Conservation (phyloP, 805 yeast genomes). For the Yarrowia sp. region DNA sequence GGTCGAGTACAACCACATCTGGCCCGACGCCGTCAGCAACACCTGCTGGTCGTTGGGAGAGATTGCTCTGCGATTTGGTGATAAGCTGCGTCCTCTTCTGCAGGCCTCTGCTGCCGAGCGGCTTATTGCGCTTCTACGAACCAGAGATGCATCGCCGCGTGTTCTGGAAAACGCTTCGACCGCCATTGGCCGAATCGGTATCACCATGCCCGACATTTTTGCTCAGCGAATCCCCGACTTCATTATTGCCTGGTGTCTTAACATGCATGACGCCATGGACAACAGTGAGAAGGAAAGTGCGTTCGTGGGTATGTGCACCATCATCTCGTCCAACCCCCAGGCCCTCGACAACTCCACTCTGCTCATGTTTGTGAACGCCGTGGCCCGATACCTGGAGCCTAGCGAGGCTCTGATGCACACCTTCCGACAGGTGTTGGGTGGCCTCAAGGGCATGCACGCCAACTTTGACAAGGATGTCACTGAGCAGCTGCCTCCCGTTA, state of each 20-base stretch:
- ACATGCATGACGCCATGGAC: conserved; percentile 63
- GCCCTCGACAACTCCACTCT: conserved; percentile 51
- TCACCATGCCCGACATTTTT: conserved; percentile 55
- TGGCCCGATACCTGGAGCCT: conserved; percentile 40
- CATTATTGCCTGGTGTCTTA: conserved; percentile 65
- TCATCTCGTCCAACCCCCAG: conserved; percentile 62
- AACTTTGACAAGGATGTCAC: conserved; percentile 29
- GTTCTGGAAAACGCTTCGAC: conserved; percentile 86
- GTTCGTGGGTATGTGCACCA: conserved; percentile 75
- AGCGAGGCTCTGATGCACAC: conserved; percentile 22
- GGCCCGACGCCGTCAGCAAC: conserved; percentile 75
- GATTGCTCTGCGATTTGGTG: conserved; percentile 58
- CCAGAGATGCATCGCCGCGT: conserved; percentile 51
- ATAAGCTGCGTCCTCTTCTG: conserved; percentile 46
- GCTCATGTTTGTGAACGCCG: conserved; percentile 54
- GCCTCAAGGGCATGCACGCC: conserved; percentile 30
- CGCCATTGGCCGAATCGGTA: conserved; percentile 81
- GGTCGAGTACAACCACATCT: conserved; percentile 59
- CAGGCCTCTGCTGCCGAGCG: conserved; percentile 59
- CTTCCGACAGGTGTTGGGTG: conserved; percentile 17
- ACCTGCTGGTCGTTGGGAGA: conserved; percentile 95
- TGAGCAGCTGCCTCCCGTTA: conserved; percentile 29
- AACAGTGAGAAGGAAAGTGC: conserved; percentile 87
- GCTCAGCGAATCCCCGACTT: conserved; percentile 58
- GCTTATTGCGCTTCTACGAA: conserved; percentile 39